These are phyloP conservation scores for Trypethelium eluteriae DNA, from an alignment of 495 filamentous ascomycete species.

Conservation along the genomic window DNA sequence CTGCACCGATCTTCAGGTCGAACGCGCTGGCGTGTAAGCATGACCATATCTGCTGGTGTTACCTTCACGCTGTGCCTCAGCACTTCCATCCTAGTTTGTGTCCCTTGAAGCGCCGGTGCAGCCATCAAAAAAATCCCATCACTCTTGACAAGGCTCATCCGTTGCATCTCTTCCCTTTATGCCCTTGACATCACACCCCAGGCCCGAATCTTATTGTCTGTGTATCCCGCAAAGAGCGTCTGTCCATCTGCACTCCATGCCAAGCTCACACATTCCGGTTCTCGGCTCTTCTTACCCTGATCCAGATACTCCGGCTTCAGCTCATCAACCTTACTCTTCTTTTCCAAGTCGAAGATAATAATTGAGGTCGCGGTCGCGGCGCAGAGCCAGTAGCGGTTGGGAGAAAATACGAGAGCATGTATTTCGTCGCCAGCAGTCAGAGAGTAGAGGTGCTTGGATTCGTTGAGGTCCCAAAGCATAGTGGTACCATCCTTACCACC, in stretches of 20 bases:
- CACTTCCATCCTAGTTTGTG: too few species aligned
- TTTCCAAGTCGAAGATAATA: slow-evolving; percentile 99
- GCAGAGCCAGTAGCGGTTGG: slow-evolving; percentile 99
- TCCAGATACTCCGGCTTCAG: slow-evolving; percentile 96
- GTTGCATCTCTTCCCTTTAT: slow-evolving; percentile 20
- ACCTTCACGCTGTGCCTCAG: too few species aligned
- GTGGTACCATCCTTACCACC: slow-evolving; percentile 99
- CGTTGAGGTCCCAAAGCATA: slow-evolving; percentile 99
- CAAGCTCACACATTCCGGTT: slow-evolving; percentile 94
- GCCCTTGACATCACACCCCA: slow-evolving; percentile 87
- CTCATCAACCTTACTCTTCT: slow-evolving; percentile 99
- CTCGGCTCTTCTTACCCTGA: slow-evolving; percentile 96
- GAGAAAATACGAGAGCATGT: slow-evolving; percentile 99
- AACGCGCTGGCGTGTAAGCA: too few species aligned
- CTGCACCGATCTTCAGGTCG: too few species aligned
- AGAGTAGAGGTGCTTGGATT: slow-evolving; percentile 99
- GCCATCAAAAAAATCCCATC: neutral
- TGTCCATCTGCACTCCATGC: slow-evolving; percentile 98
- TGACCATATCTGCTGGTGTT: too few species aligned
- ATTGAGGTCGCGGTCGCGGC: slow-evolving; percentile 92
- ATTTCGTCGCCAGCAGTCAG: slow-evolving; percentile 99
- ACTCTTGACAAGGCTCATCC: neutral
- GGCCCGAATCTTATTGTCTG: slow-evolving; percentile 97
- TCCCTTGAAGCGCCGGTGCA: neutral
- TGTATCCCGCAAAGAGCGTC: slow-evolving; percentile 99